phyloP scores from a whole-genome alignment of 2,329 filamentous ascomycete genomes.

The Akanthomyces uredinophilus region DNA sequence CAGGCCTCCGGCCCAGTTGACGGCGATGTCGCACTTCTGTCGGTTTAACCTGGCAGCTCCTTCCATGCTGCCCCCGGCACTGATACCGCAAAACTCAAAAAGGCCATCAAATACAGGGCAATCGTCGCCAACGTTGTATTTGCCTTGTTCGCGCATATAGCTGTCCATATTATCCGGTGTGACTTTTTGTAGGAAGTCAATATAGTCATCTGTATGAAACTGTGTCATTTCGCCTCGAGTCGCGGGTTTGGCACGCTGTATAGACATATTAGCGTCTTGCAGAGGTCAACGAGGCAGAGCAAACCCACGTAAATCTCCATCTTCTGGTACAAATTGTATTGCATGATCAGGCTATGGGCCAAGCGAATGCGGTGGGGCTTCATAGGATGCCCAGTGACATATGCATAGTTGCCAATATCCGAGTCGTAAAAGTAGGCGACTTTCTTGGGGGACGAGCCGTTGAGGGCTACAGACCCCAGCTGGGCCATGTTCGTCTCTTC shows the following conservation, averaged over 20 bases:
- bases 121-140: slow-evolving; percentile 94
- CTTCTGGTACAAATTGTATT: slow-evolving; percentile 91
- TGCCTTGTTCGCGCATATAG: slow-evolving; percentile 79
- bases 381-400: slow-evolving; percentile 96
- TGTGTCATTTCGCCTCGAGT: slow-evolving; percentile 85
- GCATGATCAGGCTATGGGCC: slow-evolving; percentile 92
- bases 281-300: neutral
- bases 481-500: slow-evolving; percentile 30
- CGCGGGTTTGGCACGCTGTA: slow-evolving; percentile 75
- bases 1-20: slow-evolving; percentile 96
- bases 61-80: slow-evolving; percentile 89
- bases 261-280: slow-evolving; percentile 30
- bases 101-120: slow-evolving; percentile 97
- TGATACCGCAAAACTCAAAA: slow-evolving; percentile 95
- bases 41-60: slow-evolving; percentile 86
- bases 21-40: slow-evolving; percentile 89
- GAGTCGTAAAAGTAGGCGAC: slow-evolving; percentile 98
- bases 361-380: slow-evolving; percentile 94
- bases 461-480: slow-evolving; percentile 43
- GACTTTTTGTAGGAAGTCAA: slow-evolving; percentile 90
- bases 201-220: slow-evolving; percentile 93
- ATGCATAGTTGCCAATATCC: slow-evolving; percentile 97
- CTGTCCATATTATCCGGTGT: slow-evolving; percentile 98
- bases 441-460: slow-evolving; percentile 58
- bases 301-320: slow-evolving; percentile 89